These are phyloP conservation scores for Cyathus striatus DNA, from an alignment of 768 basidiomycete genomes.

Conservation along the genomic window DNA sequence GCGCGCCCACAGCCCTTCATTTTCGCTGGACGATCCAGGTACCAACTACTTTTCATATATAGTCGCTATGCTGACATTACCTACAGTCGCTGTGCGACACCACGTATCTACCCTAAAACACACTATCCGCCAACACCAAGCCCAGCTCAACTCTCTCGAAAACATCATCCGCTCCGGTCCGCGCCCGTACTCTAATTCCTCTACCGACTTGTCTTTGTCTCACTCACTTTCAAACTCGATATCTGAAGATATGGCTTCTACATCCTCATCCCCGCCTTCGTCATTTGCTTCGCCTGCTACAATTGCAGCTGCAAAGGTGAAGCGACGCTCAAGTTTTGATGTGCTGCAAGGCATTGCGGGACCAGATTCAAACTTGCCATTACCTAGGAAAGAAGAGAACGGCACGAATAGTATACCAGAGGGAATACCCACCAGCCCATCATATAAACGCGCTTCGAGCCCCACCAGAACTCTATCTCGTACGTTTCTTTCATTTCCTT, in stretches of 20 bases:
- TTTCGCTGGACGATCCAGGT: slow-evolving; percentile 61
- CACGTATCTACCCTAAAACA: slow-evolving; percentile 82
- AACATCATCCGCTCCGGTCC: slow-evolving; percentile 63
- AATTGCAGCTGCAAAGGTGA: slow-evolving; percentile 43
- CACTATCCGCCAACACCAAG: slow-evolving; percentile 79
- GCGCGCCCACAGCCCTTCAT: slow-evolving; percentile 50
- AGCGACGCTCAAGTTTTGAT: slow-evolving; percentile 68
- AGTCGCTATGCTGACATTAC: slow-evolving; percentile 11
- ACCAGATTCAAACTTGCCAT: slow-evolving; percentile 68
- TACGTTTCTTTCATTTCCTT: slow-evolving; percentile 34
- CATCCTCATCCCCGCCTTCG: slow-evolving; percentile 15
- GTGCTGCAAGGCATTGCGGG: slow-evolving; percentile 66
- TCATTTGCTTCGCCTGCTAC: slow-evolving; percentile 17
- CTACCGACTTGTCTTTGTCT: too few relatives aligned
- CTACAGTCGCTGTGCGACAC: slow-evolving; percentile 67
- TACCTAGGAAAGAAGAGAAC: slow-evolving; percentile 51
- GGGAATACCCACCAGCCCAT: slow-evolving; percentile 59
- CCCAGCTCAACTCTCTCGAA: slow-evolving; percentile 68
- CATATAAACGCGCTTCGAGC: slow-evolving; percentile 54
- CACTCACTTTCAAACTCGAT: too few relatives aligned
- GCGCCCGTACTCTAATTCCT: slow-evolving; percentile 47
- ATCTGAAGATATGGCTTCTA: slow-evolving; percentile 23
- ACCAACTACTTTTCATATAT: too few relatives aligned
- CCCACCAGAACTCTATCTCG: slow-evolving; percentile 78
- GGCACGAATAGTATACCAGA: slow-evolving; percentile 62